These are phyloP conservation scores for Digitaria exilis DNA, from an alignment of 202 grass and related monocot species.

Conservation along the genomic window DNA sequence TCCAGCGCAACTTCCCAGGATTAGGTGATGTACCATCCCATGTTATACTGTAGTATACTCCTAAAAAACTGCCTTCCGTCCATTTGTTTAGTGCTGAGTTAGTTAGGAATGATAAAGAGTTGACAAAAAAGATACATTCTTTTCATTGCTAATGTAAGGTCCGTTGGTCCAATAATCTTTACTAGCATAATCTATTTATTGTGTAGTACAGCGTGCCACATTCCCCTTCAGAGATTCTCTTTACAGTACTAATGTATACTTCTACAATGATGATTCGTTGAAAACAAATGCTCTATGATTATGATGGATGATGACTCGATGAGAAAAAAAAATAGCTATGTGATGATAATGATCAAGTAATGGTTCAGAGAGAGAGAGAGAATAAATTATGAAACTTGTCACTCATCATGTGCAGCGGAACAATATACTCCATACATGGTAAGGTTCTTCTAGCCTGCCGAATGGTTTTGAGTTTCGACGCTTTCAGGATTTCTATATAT, in stretches of 20 bases:
- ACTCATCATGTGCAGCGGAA: slow-evolving; percentile 9
- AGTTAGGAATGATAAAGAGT: slow-evolving; percentile 31
- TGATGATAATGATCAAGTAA: not conserved
- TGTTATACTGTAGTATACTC: not conserved
- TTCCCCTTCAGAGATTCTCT: slow-evolving; percentile 27
- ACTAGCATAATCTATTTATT: slow-evolving; percentile 8
- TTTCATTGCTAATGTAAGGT: not conserved
- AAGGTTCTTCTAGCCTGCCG: not conserved
- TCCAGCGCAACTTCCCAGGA: slow-evolving; percentile 8
- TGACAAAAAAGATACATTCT: slow-evolving; percentile 31
- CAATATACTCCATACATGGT: not conserved
- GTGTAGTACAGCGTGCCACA: slow-evolving; percentile 27
- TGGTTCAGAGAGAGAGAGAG: not conserved
- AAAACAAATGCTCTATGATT: not conserved
- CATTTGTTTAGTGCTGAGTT: slow-evolving; percentile 36
- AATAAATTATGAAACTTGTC: not conserved
- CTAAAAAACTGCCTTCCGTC: not conserved
- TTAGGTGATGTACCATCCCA: not conserved
- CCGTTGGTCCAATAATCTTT: slow-evolving; percentile 2
- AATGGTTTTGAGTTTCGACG: not conserved
- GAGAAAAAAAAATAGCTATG: not conserved
- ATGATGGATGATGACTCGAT: not conserved
- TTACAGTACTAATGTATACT: not conserved
- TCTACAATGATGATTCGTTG: not conserved
- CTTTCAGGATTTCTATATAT: too few relatives aligned